A percentile compares a stretch with the other conserved stretches of the same genome.
phyloP scores from a whole-genome alignment of 495 filamentous ascomycete species.

The Penicillium argentinense region DNA sequence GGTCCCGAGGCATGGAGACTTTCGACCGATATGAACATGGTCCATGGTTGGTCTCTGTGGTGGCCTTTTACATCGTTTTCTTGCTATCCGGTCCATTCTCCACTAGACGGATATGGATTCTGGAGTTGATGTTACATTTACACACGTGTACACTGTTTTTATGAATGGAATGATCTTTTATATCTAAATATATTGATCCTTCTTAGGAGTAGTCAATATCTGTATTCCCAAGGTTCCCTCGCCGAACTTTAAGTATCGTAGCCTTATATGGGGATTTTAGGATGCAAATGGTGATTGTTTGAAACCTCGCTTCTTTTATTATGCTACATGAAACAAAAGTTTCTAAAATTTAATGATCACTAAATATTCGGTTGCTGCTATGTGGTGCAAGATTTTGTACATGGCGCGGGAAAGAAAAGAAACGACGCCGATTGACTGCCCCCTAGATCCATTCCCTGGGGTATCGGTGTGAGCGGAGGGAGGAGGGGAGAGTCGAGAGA shows the following conservation, averaged over 20 bases:
- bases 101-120: slow-evolving; percentile 15
- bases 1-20: slow-evolving; percentile 1
- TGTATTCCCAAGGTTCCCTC: too few relatives aligned
- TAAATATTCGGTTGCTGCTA: too few relatives aligned
- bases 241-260: too few relatives aligned
- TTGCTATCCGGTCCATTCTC: slow-evolving; percentile 2
- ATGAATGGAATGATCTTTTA: slow-evolving; percentile 28
- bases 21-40: slow-evolving; percentile 30
- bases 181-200: too few relatives aligned
- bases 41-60: slow-evolving; percentile 14
- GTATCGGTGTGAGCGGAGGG: slow-evolving; percentile 23
- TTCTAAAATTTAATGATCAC: too few relatives aligned
- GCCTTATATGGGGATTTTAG: too few relatives aligned
- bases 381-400: slow-evolving; percentile 24
- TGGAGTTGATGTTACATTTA: slow-evolving; percentile 17
- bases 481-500: slow-evolving; percentile 19
- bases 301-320: too few relatives aligned
- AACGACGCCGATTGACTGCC: slow-evolving; percentile 21
- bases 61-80: slow-evolving; percentile 5
- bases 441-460: slow-evolving; percentile 25
- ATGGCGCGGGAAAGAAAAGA: slow-evolving; percentile 11
- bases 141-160: slow-evolving; percentile 22
- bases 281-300: too few relatives aligned
- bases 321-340: too few relatives aligned
- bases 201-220: too few relatives aligned